phyloP scores from a whole-genome alignment of 441 rosid species.

The Gossypium davidsonii region DNA sequence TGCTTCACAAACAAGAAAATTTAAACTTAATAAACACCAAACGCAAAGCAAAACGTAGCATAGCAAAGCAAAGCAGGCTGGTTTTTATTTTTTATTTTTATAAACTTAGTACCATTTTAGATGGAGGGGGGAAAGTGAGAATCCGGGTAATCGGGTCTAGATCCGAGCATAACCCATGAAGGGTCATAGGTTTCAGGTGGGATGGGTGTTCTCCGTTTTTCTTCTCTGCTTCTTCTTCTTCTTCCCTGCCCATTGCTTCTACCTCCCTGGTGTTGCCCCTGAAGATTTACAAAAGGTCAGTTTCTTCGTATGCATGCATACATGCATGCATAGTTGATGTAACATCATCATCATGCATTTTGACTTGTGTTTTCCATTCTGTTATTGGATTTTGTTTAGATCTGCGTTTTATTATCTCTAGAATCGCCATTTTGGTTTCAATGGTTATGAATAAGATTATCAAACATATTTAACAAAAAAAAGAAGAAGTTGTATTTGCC shows the following conservation, averaged over 20 bases:
- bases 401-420: constrained; percentile 3
- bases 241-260: constrained; percentile 45
- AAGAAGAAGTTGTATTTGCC: not conserved
- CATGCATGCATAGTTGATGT: not conserved
- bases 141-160: constrained; percentile 18
- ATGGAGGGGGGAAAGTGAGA: not conserved
- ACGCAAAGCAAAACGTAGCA: too few species aligned
- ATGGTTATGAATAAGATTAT: not conserved
- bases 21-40: not conserved
- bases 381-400: constrained; percentile 2
- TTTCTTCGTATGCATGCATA: not conserved
- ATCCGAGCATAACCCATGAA: constrained; percentile 41
- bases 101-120: not conserved
- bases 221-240: constrained; percentile 27
- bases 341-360: not conserved
- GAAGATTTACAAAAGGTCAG: constrained; percentile 64
- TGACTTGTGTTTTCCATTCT: not conserved
- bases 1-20: not conserved
- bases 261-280: constrained; percentile 94
- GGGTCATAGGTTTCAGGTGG: constrained; percentile 25
- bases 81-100: not conserved
- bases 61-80: not conserved
- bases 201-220: constrained; percentile 32
- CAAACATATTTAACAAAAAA: not conserved
- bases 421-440: not conserved